phyloP scores from a whole-genome alignment of 2,329 filamentous ascomycete species.

The Colletotrichum tabaci region DNA sequence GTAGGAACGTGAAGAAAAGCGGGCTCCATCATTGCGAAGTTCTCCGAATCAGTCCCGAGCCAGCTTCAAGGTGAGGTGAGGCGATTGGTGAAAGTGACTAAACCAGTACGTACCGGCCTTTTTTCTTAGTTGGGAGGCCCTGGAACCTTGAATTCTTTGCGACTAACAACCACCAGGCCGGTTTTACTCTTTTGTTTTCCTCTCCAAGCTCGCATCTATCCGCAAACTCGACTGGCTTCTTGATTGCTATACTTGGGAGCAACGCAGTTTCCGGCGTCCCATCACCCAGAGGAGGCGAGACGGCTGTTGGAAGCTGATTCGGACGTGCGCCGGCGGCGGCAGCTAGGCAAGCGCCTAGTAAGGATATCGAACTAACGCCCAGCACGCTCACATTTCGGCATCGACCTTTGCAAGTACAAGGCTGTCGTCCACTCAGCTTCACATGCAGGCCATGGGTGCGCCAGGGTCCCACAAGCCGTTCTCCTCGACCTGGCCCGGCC shows the following conservation, averaged over 20 bases:
- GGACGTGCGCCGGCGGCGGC: slow-evolving; percentile 31
- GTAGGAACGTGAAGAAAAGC: slow-evolving; percentile 33
- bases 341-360: slow-evolving; percentile 33
- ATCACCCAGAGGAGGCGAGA: slow-evolving; percentile 4
- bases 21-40: slow-evolving; percentile 34
- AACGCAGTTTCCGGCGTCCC: background rate
- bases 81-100: slow-evolving; percentile 38
- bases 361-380: slow-evolving; percentile 3
- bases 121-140: slow-evolving; percentile 7
- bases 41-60: slow-evolving; percentile 39
- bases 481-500: slow-evolving; percentile 30
- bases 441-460: slow-evolving; percentile 36
- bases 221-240: background rate
- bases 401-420: slow-evolving; percentile 33
- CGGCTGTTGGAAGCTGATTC: background rate
- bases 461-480: slow-evolving; percentile 25
- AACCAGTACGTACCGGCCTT: slow-evolving; percentile 29
- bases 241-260: background rate
- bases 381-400: slow-evolving; percentile 12
- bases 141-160: slow-evolving; percentile 2
- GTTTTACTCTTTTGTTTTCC: background rate
- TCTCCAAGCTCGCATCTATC: background rate
- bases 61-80: slow-evolving; percentile 27
- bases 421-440: slow-evolving; percentile 24
- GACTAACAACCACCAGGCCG: slow-evolving; percentile 14